Evolutionary conservation across 1,139 yeast species (phyloP).

Genomic region (Kodamaea sp.): DNA sequence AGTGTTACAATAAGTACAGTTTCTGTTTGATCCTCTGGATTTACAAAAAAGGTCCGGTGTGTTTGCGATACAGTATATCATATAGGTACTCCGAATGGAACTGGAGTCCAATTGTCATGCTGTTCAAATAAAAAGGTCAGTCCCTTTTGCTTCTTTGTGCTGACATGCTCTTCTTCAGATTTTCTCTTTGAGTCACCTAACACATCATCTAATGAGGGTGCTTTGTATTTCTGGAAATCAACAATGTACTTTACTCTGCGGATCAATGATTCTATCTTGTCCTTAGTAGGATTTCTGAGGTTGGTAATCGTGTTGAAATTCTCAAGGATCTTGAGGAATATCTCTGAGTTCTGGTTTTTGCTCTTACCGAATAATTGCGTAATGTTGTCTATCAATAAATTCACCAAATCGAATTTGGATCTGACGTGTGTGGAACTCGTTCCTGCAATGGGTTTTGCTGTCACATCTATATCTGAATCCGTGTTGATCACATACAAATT

Average conservation of each 20-base stretch:
- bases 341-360: slow-evolving; percentile 5
- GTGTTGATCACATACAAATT: neutral
- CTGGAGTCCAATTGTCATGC: slow-evolving; percentile 41
- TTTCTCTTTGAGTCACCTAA: slow-evolving; percentile 14
- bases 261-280: slow-evolving; percentile 5
- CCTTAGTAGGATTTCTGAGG: neutral
- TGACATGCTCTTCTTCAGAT: slow-evolving; percentile 4
- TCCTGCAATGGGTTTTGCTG: neutral
- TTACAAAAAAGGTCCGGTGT: no score
- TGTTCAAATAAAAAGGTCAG: slow-evolving; percentile 26
- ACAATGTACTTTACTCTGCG: slow-evolving; percentile 9
- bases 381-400: slow-evolving; percentile 6
- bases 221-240: slow-evolving; percentile 15
- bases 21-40: no score
- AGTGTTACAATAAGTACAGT: no score
- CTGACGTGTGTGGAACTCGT: neutral
- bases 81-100: slow-evolving; percentile 44
- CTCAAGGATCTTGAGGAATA: slow-evolving; percentile 5
- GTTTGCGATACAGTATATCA: no score
- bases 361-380: slow-evolving; percentile 4
- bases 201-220: slow-evolving; percentile 27
- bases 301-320: neutral
- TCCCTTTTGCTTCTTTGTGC: slow-evolving; percentile 12
- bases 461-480: neutral
- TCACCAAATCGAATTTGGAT: slow-evolving; percentile 7